These are phyloP conservation scores for Willaertia magna DNA, from an alignment of 208 protist genomes.

Conservation along the genomic window DNA sequence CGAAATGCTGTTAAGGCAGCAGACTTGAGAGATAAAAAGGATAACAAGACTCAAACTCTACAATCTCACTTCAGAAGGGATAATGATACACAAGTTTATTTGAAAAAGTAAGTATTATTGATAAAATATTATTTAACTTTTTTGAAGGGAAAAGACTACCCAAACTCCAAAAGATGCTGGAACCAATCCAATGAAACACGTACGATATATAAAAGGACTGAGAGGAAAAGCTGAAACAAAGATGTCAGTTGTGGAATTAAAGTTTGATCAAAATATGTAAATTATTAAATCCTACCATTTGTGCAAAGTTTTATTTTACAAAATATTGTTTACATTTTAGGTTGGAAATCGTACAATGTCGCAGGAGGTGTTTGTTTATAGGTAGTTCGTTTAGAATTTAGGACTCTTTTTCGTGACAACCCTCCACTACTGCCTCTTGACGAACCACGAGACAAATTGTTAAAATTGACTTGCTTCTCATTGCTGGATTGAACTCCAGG, in stretches of 20 bases:
- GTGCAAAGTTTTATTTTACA: too few relatives aligned
- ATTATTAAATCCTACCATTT: too few relatives aligned
- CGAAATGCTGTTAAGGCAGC: conserved; percentile 69
- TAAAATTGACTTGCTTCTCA: not conserved
- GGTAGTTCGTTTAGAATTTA: not conserved
- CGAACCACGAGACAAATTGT: not conserved
- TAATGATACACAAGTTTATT: conserved; percentile 55
- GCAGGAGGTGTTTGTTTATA: not conserved
- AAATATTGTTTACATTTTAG: too few relatives aligned
- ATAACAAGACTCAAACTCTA: conserved; percentile 57
- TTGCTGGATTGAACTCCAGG: not conserved
- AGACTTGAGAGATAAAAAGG: conserved; percentile 66
- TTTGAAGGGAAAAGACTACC: conserved; percentile 26
- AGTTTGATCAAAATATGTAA: conserved; percentile 41
- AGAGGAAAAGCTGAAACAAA: conserved; percentile 52
- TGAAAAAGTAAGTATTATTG: conserved; percentile 37
- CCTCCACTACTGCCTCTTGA: not conserved
- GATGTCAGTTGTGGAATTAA: conserved; percentile 57
- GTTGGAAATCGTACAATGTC: not conserved
- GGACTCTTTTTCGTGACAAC: not conserved
- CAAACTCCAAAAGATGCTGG: conserved; percentile 64
- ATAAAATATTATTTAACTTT: not conserved
- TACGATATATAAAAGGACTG: conserved; percentile 70
- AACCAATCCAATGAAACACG: conserved; percentile 52
- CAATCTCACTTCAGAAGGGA: conserved; percentile 62